Conservation (phyloP, 331 rosid genomes). For the Pyracantha coccinea region DNA sequence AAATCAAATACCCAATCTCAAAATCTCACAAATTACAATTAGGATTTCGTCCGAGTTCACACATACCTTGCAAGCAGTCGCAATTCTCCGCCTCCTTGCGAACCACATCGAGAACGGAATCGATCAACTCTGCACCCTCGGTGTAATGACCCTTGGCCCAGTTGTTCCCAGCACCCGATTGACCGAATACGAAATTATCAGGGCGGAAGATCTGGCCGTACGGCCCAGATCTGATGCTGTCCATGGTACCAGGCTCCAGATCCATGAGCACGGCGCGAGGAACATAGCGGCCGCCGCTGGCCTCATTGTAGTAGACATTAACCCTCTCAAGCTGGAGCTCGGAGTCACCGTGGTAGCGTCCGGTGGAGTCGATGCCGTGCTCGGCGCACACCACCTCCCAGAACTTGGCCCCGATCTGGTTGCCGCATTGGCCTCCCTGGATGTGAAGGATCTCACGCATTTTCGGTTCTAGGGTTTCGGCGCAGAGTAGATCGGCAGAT, state of each 20-base stretch:
- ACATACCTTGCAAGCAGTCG: slow-evolving; percentile 64
- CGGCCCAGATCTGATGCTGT: slow-evolving; percentile 61
- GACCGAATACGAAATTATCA: slow-evolving; percentile 68
- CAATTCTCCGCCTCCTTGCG: slow-evolving; percentile 73
- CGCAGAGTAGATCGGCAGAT: not conserved
- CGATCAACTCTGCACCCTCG: slow-evolving; percentile 68
- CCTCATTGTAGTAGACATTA: slow-evolving; percentile 74
- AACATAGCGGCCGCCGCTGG: slow-evolving; percentile 53
- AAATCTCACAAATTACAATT: not conserved
- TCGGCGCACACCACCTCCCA: slow-evolving; percentile 77
- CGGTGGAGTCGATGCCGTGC: slow-evolving; percentile 70
- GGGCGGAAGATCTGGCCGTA: slow-evolving; percentile 71
- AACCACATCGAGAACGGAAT: slow-evolving; percentile 71
- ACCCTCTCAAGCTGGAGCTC: slow-evolving; percentile 66
- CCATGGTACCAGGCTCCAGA: slow-evolving; percentile 78
- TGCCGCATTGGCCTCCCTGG: slow-evolving; percentile 78
- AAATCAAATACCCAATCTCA: not conserved
- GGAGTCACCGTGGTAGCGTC: slow-evolving; percentile 49
- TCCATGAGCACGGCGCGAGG: slow-evolving; percentile 85
- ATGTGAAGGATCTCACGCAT: slow-evolving; percentile 80
- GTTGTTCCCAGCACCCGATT: slow-evolving; percentile 62
- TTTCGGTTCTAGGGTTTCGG: not conserved
- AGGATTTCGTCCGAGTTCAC: not conserved
- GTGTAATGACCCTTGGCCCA: slow-evolving; percentile 79
- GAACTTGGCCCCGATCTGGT: slow-evolving; percentile 81